Conservation (phyloP, 176 grass and related monocot genomes). For the Stipa capillata region DNA sequence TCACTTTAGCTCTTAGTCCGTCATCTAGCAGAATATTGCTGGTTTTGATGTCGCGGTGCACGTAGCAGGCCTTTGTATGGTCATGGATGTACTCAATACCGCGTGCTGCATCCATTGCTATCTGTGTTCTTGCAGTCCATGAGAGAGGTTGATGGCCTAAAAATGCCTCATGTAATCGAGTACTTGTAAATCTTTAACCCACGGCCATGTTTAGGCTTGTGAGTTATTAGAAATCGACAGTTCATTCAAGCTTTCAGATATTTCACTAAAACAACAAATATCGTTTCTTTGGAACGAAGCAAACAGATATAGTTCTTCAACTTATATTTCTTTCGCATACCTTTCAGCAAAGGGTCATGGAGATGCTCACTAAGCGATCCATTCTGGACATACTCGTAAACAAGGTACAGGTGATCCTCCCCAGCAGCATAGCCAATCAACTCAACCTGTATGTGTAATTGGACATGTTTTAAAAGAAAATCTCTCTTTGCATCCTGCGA, state of each 20-base stretch:
- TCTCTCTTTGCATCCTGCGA: background rate
- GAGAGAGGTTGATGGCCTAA: conserved; percentile 56
- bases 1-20: conserved; percentile 59
- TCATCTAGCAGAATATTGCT: conserved; percentile 68
- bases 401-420: conserved; percentile 52
- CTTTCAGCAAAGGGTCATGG: conserved; percentile 65
- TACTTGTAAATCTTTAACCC: background rate
- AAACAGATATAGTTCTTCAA: background rate
- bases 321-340: conserved; percentile 3
- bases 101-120: conserved; percentile 55
- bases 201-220: background rate
- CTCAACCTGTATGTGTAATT: conserved; percentile 46
- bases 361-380: conserved; percentile 69
- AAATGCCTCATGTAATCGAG: background rate
- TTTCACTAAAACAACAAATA: background rate
- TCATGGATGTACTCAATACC: conserved; percentile 82
- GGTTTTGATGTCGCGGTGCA: conserved; percentile 70
- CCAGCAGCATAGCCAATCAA: conserved; percentile 68
- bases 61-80: conserved; percentile 60
- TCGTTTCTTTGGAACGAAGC: background rate
- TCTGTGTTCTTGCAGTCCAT: conserved; percentile 68
- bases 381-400: conserved; percentile 73
- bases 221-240: background rate
- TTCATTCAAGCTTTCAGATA: background rate
- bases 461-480: background rate